Conservation (phyloP, 192 early-diverging fungal species). For the Coemansia sp. region DNA sequence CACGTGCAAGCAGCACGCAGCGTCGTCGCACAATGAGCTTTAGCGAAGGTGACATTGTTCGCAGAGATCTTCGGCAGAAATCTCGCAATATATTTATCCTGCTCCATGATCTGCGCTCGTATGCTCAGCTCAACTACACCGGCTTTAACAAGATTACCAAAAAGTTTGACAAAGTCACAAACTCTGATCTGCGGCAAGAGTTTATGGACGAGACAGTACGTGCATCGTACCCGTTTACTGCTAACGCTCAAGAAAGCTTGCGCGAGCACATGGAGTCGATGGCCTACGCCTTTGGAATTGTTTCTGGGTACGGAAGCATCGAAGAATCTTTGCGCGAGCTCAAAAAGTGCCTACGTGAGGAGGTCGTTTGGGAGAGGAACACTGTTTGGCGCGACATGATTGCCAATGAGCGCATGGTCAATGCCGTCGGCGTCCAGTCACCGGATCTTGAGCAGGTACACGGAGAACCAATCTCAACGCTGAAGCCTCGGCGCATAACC, state of each 20-base stretch:
- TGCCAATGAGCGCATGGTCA: conserved; percentile 76
- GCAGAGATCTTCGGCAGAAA: conserved; percentile 46
- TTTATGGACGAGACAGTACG: conserved; percentile 70
- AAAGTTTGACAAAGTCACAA: conserved; percentile 96
- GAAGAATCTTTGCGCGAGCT: conserved; percentile 72
- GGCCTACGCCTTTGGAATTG: conserved; percentile 30
- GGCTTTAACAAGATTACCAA: conserved; percentile 95
- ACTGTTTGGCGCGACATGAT: conserved; percentile 99
- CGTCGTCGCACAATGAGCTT: conserved; percentile 36
- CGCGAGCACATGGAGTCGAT: conserved; percentile 58
- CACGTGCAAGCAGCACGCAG: conserved; percentile 9
- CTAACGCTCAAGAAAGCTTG: conserved; percentile 59
- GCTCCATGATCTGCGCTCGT: conserved; percentile 83
- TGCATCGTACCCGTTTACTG: conserved; percentile 66
- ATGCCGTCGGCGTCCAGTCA: conserved; percentile 65
- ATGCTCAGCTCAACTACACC: conserved; percentile 83
- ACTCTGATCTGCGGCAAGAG: conserved; percentile 63
- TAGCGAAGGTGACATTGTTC: conserved; percentile 11
- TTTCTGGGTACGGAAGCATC: conserved; percentile 40
- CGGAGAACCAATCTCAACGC: conserved; percentile 19
- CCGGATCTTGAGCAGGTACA: conserved; percentile 35
- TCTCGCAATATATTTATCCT: conserved; percentile 78
- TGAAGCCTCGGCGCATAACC: conserved; percentile 55
- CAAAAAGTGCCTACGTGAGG: conserved; percentile 78
- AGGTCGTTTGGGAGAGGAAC: conserved; percentile 94